Base-by-base conservation (phyloP, 768 basidiomycete species). In the Mycena olivaceomarginata region DNA sequence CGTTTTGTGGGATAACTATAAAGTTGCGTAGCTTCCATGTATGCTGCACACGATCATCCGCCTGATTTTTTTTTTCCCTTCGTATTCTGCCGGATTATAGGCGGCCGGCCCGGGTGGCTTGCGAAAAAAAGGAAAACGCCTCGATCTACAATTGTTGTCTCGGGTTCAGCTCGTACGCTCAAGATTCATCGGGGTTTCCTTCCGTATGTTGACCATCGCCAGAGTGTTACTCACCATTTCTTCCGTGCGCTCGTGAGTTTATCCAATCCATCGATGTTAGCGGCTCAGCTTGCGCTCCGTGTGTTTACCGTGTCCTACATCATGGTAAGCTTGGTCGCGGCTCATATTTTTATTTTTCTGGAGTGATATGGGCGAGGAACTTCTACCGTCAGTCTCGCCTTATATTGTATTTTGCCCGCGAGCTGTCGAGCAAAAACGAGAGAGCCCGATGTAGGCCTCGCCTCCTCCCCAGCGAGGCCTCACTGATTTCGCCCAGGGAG, bases 221-320 rank as follows among this genome's bases (percentile, higher is more conserved):
- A 98, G 97, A 92, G 93, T 72, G 92, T 97, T 67, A 96, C 98
- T 1, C 98, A 99, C 81, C 97, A 98, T 88, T 98, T 98, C 4
- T 95, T 99, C 84, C 93, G 96, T 76, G 97, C 97, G 3, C 89
- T 99, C 66, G 94, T 99, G 83, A 99, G 99, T 86, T 90, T 99
- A 43, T 96, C 97, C 4, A 97, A 98, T 85, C 94, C 94, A 40
- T 89, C 94, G 10, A 84, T 93, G 22, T 89, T 98, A 37, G 88
- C 93, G 11, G 80, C 90, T 9, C 85, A 92, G 53, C 88, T 98
- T 10, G 84, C 90, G 0, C 99, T 98, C 83, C 85, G 98, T 37
- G 86, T 86, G 37, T 99, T 98, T 81, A 86, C 99, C 56, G 93
- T 95, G 0, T 95, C 98, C 0, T 98, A 98, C 84, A 96, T 97